Conservation (phyloP, 2,329 filamentous ascomycete species). For the Chaetomium sp. region DNA sequence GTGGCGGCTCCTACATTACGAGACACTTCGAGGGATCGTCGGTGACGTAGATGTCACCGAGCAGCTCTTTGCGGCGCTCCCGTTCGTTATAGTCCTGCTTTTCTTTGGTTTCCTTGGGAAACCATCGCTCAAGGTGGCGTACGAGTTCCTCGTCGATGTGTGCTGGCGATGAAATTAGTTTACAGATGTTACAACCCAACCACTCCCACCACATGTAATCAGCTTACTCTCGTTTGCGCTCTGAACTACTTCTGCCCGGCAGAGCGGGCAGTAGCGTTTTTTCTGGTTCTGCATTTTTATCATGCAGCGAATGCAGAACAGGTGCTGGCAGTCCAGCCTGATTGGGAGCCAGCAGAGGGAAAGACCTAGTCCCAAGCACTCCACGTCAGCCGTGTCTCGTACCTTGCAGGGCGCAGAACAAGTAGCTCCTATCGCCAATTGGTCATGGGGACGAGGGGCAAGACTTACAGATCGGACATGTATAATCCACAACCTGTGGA, state of each 20-base stretch:
- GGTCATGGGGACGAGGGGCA: no score
- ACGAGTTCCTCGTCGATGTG: constrained; percentile 64
- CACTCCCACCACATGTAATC: neutral
- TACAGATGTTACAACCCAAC: neutral
- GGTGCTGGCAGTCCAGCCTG: constrained; percentile 65
- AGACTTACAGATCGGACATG: constrained; percentile 22
- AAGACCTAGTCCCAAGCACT: constrained; percentile 46
- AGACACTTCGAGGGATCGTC: constrained; percentile 41
- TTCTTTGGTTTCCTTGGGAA: constrained; percentile 62
- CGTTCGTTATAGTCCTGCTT: constrained; percentile 62
- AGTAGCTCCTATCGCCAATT: neutral
- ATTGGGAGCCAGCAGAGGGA: constrained; percentile 75
- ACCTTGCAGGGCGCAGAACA: neutral
- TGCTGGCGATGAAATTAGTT: constrained; percentile 35
- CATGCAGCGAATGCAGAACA: constrained; percentile 80
- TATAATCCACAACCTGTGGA: constrained; percentile 76
- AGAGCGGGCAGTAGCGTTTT: constrained; percentile 67
- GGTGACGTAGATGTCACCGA: constrained; percentile 58
- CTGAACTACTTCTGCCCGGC: constrained; percentile 64
- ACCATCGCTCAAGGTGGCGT: constrained; percentile 67
- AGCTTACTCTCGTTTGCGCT: constrained; percentile 57
- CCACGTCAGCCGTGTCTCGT: neutral
- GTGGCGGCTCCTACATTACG: constrained; percentile 45
- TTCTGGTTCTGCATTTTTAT: constrained; percentile 69
- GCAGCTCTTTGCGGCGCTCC: constrained; percentile 66